Evolutionary conservation across 164 flowering plant genomes (phyloP), one percentile per base, ranked within the genome.

Genomic region (Brasenia schreberi): DNA sequence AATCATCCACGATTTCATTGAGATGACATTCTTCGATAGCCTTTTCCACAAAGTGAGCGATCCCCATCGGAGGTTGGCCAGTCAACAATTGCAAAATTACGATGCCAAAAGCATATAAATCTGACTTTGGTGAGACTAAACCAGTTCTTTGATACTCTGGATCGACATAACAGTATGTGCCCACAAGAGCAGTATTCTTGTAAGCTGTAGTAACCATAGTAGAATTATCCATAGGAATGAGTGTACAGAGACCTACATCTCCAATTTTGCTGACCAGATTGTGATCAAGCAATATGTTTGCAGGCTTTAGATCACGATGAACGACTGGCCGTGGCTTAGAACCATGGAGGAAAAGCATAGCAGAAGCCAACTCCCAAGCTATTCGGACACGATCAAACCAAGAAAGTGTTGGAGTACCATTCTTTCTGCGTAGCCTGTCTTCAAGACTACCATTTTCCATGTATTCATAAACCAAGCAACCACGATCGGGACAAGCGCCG

Each of bases 111-210:
- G 97, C 91, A 71, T 89, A 94, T 42, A 88, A 82, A 77, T 94
- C 99, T 1, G 96, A 89, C 66, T 83, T 80, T 39, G 88, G 80
- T 43, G 92, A 85, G 45, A 87, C 59, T 43, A 76, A 18, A 10
- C 97, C 99, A 5, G 83, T 85, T 72, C 97, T 82, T 77, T 89
- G 96, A 66, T 94, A 94, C 77, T 94, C 99, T 0, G 99, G 97
- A 69, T 94, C 99, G 23, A 94, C 87, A 75, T 94, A 94, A 67
- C 89, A 85, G 19, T 85, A 70, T 12, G 98, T 90, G n/a, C 98
- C 98, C 14, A 80, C 96, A 6, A 77, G 87, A 19, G 75, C 81
- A 11, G 85, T 77, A 62, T 87, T 77, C 58, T 76, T 77, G 79
- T 65, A 81, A 19, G 72, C 64, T 23, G 81, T 70, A 17, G 84